phyloP scores from a whole-genome alignment of 306 rosid genomes.

The Malus sieversii region DNA sequence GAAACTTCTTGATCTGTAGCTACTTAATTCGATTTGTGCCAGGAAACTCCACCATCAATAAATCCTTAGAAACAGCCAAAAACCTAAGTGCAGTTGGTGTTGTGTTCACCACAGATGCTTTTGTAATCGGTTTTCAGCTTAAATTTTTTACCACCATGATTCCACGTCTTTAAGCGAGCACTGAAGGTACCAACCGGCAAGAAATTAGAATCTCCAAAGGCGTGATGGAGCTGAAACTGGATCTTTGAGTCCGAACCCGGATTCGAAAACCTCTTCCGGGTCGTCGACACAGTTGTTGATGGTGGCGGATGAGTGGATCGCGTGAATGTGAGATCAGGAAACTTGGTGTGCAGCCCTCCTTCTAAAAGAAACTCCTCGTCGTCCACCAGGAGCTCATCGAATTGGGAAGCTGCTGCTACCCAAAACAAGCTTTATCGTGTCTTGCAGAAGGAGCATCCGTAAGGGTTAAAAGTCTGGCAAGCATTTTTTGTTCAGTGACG shows the following conservation, averaged over 20 bases:
- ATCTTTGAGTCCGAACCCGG: constrained; percentile 80
- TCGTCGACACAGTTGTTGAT: constrained; percentile 17
- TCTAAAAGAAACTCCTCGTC: constrained; percentile 90
- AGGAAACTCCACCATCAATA: too few species aligned
- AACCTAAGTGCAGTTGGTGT: too few species aligned
- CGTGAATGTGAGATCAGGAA: constrained; percentile 24
- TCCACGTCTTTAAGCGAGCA: constrained; percentile 89
- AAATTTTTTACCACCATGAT: constrained; percentile 41
- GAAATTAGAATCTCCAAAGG: constrained; percentile 83
- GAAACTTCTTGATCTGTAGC: too few species aligned
- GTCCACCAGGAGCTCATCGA: constrained; percentile 84
- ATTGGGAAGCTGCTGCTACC: constrained; percentile 58
- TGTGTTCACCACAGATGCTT: too few species aligned
- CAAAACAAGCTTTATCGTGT: constrained; percentile 21
- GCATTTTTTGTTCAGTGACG: constrained; percentile 45
- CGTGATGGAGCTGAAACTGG: constrained; percentile 79
- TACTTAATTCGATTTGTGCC: too few species aligned
- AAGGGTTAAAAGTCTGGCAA: constrained; percentile 34
- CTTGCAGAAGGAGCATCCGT: constrained; percentile 16
- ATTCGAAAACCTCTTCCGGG: constrained; percentile 62
- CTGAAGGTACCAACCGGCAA: constrained; percentile 71
- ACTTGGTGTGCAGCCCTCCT: constrained; percentile 42
- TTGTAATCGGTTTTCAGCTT: too few species aligned
- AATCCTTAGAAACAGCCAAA: too few species aligned
- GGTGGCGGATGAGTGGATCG: constrained; percentile 19